Base-by-base conservation (phyloP, 495 filamentous ascomycete genomes). In the Aspergillus biplanus region DNA sequence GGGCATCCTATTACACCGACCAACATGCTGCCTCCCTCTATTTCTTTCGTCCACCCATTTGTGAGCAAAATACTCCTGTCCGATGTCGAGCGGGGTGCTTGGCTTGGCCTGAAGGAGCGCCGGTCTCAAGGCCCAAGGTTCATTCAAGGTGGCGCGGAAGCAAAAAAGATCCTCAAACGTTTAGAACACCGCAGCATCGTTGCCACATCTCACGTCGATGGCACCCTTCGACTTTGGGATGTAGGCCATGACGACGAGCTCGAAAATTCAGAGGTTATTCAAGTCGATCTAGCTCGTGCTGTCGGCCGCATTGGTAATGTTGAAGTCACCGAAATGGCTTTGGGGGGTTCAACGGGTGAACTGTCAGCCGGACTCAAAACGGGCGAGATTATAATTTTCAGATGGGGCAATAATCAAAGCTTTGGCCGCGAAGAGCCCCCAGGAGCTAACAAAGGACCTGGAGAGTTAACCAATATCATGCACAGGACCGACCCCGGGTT, bases 1-100 rank as follows among this genome's bases (percentile, higher is more conserved):
- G 95, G 96, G 15, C 88, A 92, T 71, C 89, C 94, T 4, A 92
- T 99, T 52, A 89, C 87, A 33, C 92, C 96, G 6, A 96, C 94
- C 0, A 95, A 97, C 67, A 89, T 96, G 75, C 82, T 97, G 7
- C 93, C 96, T 69, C 85, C 91, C 0, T 93, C 87, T 13, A 71
- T 98, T 44, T 87, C 87, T 0, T 89, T 96, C 48, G 87, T 95
- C 31, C 93, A 97, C 68, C 95, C 95, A 1, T 97, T 94, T 68
- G 84, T 95, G 59, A 90, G 86, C 50, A 85, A 85, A 53, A 81
- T 89, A 7, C 80, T 80, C 13, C 75, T 94, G 33, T 83, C 90
- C 33, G 81, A 84, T 9, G 78, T 97, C 3, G 88, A 91, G 47
- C 85, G 96, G 13, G 85, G 84, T 16, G 82, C 87, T 54, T 99